A percentile compares a stretch with the other conserved stretches of the same genome.
These are phyloP conservation scores for Plasmodium berghei DNA, from an alignment of 169 alveolate species.

Conservation along the genomic window DNA sequence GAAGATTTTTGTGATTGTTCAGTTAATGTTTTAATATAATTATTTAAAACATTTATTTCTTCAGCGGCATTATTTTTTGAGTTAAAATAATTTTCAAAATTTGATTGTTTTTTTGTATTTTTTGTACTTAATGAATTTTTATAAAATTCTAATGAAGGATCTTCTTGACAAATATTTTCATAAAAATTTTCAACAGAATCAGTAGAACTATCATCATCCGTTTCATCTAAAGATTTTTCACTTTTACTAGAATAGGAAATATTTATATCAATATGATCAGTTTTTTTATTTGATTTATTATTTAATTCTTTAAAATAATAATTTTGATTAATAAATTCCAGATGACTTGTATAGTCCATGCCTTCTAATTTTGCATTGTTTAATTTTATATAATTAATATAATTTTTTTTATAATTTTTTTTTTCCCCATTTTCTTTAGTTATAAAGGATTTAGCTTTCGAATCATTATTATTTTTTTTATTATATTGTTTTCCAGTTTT, in stretches of 20 bases:
- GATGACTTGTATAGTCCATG: constrained; percentile 7
- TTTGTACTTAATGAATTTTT: constrained; percentile 43
- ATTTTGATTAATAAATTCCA: constrained; percentile 8
- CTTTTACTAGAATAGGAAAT: constrained; percentile 58
- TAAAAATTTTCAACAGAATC: constrained; percentile 38
- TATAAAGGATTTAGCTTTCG: background rate
- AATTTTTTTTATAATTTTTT: constrained; percentile 1
- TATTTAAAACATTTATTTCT: constrained; percentile 56
- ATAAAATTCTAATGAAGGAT: constrained; percentile 50
- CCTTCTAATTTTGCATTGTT: constrained; percentile 9
- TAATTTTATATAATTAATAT: background rate
- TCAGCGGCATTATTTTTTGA: constrained; percentile 48
- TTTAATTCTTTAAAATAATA: constrained; percentile 3
- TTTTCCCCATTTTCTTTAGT: constrained; percentile 13
- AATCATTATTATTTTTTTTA: constrained; percentile 7
- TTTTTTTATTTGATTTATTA: constrained; percentile 13
- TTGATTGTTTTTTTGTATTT: constrained; percentile 1
- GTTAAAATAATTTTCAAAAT: constrained; percentile 6
- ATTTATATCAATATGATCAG: constrained; percentile 40
- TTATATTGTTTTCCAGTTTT: background rate
- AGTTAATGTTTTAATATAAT: constrained; percentile 41
- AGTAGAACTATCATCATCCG: constrained; percentile 51
- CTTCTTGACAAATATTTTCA: constrained; percentile 53
- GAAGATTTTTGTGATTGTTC: constrained; percentile 13
- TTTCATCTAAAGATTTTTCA: constrained; percentile 59